Percentiles rank a stretch among this genome's conserved stretches.
These are phyloP conservation scores for Pseudopyrenochaeta lycopersici DNA, from an alignment of 2,329 filamentous ascomycete genomes.

Conservation along the genomic window DNA sequence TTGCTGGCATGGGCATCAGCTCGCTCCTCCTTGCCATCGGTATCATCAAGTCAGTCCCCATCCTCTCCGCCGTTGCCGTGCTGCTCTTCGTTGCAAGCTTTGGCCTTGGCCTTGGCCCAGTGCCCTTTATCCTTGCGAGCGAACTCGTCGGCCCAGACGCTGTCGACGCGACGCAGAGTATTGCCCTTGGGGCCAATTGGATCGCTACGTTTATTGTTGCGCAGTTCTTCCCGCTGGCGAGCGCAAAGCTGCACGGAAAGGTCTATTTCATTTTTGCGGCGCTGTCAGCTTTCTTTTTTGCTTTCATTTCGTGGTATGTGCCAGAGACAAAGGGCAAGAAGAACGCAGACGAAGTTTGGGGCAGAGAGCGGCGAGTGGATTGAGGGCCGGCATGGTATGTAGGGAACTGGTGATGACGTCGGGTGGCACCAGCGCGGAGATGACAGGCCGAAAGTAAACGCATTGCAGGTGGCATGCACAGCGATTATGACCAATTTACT, in stretches of 20 bases:
- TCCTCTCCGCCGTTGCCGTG: slow-evolving; percentile 82
- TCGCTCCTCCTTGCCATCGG: slow-evolving; percentile 81
- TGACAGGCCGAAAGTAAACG: background rate
- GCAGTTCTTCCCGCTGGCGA: slow-evolving; percentile 92
- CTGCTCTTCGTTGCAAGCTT: slow-evolving; percentile 89
- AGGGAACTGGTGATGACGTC: background rate
- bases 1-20: slow-evolving; percentile 82
- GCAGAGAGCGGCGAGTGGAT: slow-evolving; percentile 60
- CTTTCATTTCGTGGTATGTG: slow-evolving; percentile 77
- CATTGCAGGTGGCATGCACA: background rate
- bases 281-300: slow-evolving; percentile 72
- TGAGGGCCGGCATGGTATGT: slow-evolving; percentile 16
- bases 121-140: slow-evolving; percentile 92
- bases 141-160: slow-evolving; percentile 92
- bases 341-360: slow-evolving; percentile 91
- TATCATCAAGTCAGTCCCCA: slow-evolving; percentile 75
- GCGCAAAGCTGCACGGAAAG: slow-evolving; percentile 79
- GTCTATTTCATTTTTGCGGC: slow-evolving; percentile 92
- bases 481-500: background rate
- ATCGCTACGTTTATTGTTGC: slow-evolving; percentile 90
- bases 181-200: slow-evolving; percentile 88
- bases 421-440: background rate
- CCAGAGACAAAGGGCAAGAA: slow-evolving; percentile 90
- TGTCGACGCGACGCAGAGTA: slow-evolving; percentile 89
- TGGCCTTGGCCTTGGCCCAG: slow-evolving; percentile 87